These are phyloP conservation scores for Meyerozyma smithsonii DNA, from an alignment of 1,139 yeast species.

Conservation along the genomic window DNA sequence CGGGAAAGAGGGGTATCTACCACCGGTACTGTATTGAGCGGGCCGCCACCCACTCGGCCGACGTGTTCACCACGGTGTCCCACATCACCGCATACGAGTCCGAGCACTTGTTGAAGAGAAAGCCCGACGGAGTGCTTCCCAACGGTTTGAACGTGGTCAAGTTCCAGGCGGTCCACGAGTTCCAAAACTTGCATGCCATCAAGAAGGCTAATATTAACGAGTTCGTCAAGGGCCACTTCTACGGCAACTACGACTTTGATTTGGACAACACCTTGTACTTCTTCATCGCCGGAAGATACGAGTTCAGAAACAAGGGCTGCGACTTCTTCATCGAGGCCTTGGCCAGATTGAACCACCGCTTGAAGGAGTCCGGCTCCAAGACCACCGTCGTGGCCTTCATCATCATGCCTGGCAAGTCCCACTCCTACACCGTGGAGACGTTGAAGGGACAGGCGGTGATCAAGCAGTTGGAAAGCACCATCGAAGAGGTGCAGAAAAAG, in stretches of 20 bases:
- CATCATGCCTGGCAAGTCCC: constrained; percentile 95
- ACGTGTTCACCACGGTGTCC: constrained; percentile 95
- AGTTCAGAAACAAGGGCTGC: constrained; percentile 94
- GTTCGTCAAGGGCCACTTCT: constrained; percentile 93
- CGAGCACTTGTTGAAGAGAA: constrained; percentile 87
- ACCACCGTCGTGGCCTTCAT: constrained; percentile 97
- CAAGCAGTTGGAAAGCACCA: constrained; percentile 84
- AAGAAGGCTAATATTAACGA: constrained; percentile 91
- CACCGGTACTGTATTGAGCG: constrained; percentile 96
- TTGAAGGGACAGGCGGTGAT: constrained; percentile 95
- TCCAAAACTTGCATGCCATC: constrained; percentile 91
- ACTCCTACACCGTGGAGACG: constrained; percentile 93
- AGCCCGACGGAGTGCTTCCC: constrained; percentile 97
- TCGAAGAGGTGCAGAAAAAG: constrained; percentile 80
- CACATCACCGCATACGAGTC: constrained; percentile 95
- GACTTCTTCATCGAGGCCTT: constrained; percentile 91
- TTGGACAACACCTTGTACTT: constrained; percentile 90
- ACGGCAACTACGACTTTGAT: constrained; percentile 93
- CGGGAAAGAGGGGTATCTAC: constrained; percentile 95
- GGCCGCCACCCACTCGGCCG: constrained; percentile 94
- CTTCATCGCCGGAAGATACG: constrained; percentile 96
- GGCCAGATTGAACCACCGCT: constrained; percentile 84
- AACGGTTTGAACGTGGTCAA: constrained; percentile 94
- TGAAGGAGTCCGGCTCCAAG: constrained; percentile 77
- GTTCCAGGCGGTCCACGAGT: constrained; percentile 96